Conservation (phyloP, 495 filamentous ascomycete genomes). For the Penicillium daleae region DNA sequence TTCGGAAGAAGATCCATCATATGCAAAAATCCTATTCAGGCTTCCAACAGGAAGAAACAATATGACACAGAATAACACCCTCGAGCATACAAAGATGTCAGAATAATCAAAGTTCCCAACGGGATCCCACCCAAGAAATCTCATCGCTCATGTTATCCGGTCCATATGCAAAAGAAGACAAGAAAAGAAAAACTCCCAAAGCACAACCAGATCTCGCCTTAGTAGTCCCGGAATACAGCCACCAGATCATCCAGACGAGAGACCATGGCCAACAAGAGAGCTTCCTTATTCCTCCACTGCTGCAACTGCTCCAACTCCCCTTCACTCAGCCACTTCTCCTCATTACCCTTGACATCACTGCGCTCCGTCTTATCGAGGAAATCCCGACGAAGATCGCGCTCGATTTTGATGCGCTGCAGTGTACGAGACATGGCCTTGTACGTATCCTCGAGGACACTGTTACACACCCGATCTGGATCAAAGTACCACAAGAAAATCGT, state of each 20-base stretch:
- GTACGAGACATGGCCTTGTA: slow-evolving; percentile 91
- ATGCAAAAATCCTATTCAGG: no score
- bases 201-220: slow-evolving; percentile 19
- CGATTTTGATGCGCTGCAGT: slow-evolving; percentile 73
- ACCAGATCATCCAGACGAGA: slow-evolving; percentile 82
- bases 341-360: slow-evolving; percentile 78
- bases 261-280: slow-evolving; percentile 74
- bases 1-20: not conserved
- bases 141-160: slow-evolving; percentile 3
- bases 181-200: not conserved
- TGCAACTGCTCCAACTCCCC: slow-evolving; percentile 67
- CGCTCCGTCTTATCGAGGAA: slow-evolving; percentile 78
- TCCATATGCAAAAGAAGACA: not conserved
- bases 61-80: not conserved
- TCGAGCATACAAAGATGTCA: not conserved
- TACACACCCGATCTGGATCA: slow-evolving; percentile 69
- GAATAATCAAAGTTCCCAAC: not conserved
- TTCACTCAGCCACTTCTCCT: slow-evolving; percentile 73
- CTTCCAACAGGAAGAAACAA: not conserved
- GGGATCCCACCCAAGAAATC: not conserved
- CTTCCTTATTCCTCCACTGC: slow-evolving; percentile 72
- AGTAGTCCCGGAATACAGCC: slow-evolving; percentile 81
- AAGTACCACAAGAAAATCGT: slow-evolving; percentile 92
- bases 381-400: slow-evolving; percentile 65
- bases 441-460: slow-evolving; percentile 69